These are phyloP conservation scores for Aquilaria yunnanensis DNA, from an alignment of 345 rosid genomes.

Conservation along the genomic window DNA sequence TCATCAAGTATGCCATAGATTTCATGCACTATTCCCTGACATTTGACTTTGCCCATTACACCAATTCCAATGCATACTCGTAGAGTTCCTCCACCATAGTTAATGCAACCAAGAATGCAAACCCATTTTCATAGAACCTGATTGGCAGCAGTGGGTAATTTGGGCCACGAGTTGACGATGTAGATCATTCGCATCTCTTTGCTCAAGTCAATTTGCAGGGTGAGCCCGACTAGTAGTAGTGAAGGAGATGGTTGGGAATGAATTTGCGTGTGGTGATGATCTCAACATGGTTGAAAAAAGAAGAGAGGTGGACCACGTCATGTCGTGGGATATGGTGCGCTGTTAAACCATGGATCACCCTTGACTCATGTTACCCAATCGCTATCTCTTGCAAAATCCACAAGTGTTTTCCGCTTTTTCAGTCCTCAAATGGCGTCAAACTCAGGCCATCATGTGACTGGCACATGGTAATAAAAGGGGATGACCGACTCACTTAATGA, in stretches of 20 bases:
- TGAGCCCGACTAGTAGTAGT: constrained; percentile 26
- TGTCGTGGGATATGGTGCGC: neutral
- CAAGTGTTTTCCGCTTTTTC: no score
- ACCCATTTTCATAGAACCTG: neutral
- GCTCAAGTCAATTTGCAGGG: neutral
- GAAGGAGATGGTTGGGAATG: constrained; percentile 13
- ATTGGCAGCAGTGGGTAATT: constrained; percentile 3
- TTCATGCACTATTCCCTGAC: constrained; percentile 19
- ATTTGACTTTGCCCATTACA: neutral
- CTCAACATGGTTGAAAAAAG: constrained; percentile 20
- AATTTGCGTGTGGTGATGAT: constrained; percentile 20
- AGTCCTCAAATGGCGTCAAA: no score
- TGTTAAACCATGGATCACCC: neutral
- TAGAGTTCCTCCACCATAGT: neutral
- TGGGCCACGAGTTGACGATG: neutral
- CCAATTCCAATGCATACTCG: neutral
- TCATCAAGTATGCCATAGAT: constrained; percentile 46
- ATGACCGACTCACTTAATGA: no score
- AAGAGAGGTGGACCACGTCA: constrained; percentile 12
- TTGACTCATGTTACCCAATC: no score
- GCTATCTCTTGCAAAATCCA: no score
- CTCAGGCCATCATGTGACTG: no score
- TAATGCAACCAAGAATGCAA: constrained; percentile 1
- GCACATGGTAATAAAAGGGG: no score
- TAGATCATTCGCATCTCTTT: neutral